Evolutionary conservation across 768 basidiomycete species (phyloP).

Genomic region (Termitomyces eurrhizus): DNA sequence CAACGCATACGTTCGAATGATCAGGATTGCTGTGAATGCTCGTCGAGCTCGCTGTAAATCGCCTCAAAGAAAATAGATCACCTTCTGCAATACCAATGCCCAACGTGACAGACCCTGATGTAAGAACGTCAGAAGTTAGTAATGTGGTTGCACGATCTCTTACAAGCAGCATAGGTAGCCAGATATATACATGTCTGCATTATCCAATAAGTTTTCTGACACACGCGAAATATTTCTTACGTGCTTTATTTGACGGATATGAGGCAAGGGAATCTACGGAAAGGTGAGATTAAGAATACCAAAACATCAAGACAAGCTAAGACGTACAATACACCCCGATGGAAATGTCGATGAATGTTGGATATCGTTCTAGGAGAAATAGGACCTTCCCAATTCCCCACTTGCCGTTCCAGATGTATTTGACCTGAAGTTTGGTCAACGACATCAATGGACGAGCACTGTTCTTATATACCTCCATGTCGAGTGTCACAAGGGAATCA

Average conservation of each 20-base stretch:
- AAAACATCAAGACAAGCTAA: not conserved
- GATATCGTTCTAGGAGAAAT: constrained; percentile 22
- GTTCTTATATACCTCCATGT: constrained; percentile 5
- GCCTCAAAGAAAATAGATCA: no score
- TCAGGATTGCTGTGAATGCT: constrained; percentile 10
- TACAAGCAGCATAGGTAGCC: constrained; percentile 3
- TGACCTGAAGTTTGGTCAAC: constrained; percentile 12
- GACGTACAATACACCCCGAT: constrained; percentile 17
- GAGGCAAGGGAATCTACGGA: constrained; percentile 1
- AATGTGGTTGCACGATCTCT: not conserved
- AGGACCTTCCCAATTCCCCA: constrained; percentile 22
- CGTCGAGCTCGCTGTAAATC: no score
- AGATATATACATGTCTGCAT: constrained; percentile 5
- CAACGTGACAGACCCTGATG: no score
- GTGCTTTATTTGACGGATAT: not conserved
- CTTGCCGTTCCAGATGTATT: constrained; percentile 21
- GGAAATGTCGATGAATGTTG: constrained; percentile 21
- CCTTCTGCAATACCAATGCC: no score
- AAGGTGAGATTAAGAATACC: not conserved
- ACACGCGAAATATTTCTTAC: not conserved
- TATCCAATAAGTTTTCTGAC: not conserved
- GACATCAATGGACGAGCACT: not conserved
- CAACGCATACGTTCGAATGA: constrained; percentile 18
- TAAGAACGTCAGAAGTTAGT: not conserved
- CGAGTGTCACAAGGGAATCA: constrained; percentile 9